These are phyloP conservation scores for Cladosporium sp. DNA, from an alignment of 2,329 filamentous ascomycete genomes.

Conservation along the genomic window DNA sequence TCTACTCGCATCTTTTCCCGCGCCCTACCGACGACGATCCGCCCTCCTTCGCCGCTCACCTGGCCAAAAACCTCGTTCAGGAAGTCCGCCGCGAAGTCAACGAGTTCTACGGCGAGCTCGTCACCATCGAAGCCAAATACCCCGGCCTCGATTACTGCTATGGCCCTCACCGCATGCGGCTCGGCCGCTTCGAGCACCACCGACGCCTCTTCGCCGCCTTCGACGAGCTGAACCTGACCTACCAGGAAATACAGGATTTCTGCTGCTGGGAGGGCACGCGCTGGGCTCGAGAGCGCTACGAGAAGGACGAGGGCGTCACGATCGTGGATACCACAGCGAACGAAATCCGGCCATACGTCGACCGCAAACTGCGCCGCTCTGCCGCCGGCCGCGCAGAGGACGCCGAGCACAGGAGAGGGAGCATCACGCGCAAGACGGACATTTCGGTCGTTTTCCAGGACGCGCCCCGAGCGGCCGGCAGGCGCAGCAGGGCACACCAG, in stretches of 20 bases:
- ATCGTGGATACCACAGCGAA: constrained; percentile 68
- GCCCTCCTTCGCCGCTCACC: constrained; percentile 62
- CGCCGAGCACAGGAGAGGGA: constrained; percentile 20
- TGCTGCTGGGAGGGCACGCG: constrained; percentile 80
- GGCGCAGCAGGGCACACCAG: constrained; percentile 10
- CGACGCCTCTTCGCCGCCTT: constrained; percentile 70
- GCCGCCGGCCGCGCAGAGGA: not conserved
- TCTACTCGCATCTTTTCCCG: constrained; percentile 69
- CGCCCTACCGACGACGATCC: constrained; percentile 62
- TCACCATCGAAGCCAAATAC: constrained; percentile 74
- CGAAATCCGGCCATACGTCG: constrained; percentile 58
- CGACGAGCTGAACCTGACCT: constrained; percentile 61
- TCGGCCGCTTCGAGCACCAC: constrained; percentile 71
- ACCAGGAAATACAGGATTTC: constrained; percentile 61
- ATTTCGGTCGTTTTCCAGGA: constrained; percentile 28
- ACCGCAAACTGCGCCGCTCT: constrained; percentile 17
- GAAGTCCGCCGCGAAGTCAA: constrained; percentile 75
- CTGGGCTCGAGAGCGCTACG: constrained; percentile 75
- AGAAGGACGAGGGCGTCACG: constrained; percentile 63
- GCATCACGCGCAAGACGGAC: constrained; percentile 29
- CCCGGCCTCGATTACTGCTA: constrained; percentile 74
- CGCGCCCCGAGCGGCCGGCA: constrained; percentile 14
- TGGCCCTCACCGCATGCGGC: constrained; percentile 66
- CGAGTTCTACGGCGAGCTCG: constrained; percentile 71
- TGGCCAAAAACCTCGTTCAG: constrained; percentile 64